Evolutionary conservation across 2,329 filamentous ascomycete species (phyloP).

Genomic region (Apiospora pterosperma): DNA sequence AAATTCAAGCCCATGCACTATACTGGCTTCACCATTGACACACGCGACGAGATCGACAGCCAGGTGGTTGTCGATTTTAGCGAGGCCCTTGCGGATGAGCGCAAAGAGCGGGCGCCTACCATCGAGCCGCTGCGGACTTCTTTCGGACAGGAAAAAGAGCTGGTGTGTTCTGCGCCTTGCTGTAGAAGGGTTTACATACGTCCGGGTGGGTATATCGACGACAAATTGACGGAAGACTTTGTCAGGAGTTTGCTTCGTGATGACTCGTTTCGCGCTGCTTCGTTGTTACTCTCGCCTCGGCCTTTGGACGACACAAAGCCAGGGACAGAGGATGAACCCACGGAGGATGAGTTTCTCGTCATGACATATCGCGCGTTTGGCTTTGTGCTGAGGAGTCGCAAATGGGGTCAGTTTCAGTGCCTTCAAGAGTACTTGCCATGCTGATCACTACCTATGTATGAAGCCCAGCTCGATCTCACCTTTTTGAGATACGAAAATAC

Average conservation of each 20-base stretch:
- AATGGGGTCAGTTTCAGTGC: not conserved
- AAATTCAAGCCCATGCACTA: constrained; percentile 21
- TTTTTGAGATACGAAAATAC: constrained; percentile 1
- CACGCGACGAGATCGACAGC: constrained; percentile 23
- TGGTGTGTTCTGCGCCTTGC: constrained; percentile 1
- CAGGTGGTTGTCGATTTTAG: constrained; percentile 25
- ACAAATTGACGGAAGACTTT: constrained; percentile 2
- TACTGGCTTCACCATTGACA: constrained; percentile 14
- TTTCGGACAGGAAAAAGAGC: not conserved
- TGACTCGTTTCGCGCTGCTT: not conserved
- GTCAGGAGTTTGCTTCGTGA: constrained; percentile 6
- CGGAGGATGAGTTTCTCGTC: constrained; percentile 25
- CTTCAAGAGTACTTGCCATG: not conserved
- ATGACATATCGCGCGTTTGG: constrained; percentile 22
- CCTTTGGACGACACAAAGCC: not conserved
- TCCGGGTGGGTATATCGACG: constrained; percentile 12
- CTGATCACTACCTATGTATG: not conserved
- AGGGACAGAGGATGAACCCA: not conserved
- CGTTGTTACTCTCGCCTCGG: constrained; percentile 1
- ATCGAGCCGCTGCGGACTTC: not conserved
- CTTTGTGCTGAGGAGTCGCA: not conserved
- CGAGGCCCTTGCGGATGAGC: constrained; percentile 13
- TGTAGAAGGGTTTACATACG: not conserved
- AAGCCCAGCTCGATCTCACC: constrained; percentile 13
- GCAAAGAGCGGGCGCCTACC: constrained; percentile 7